phyloP scores from a whole-genome alignment of 2,329 filamentous ascomycete genomes.

The Penicillium sclerotiorum region DNA sequence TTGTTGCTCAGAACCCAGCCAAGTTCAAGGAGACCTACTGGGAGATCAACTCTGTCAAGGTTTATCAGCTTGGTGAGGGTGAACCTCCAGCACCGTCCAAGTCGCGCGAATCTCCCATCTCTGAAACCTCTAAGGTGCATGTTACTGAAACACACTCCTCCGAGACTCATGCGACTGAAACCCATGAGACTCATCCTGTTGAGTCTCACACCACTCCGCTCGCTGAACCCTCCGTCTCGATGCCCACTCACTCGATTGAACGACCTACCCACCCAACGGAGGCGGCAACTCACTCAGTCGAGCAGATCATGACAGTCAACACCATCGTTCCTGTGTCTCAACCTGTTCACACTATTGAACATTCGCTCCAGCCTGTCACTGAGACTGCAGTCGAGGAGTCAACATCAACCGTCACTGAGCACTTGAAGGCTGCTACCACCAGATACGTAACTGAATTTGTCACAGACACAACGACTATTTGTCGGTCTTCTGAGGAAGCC shows the following conservation, averaged over 20 bases:
- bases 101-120: slow-evolving; percentile 1
- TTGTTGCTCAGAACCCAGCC: slow-evolving; percentile 69
- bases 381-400: not conserved
- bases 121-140: not conserved
- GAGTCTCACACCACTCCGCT: not conserved
- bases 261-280: not conserved
- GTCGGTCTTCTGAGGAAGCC: slow-evolving; percentile 9
- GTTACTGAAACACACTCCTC: slow-evolving; percentile 2
- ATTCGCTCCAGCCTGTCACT: not conserved
- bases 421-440: not conserved
- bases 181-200: not conserved
- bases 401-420: not conserved
- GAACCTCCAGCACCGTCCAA: slow-evolving; percentile 1
- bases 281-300: not conserved
- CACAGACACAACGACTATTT: slow-evolving; percentile 22
- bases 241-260: not conserved
- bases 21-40: slow-evolving; percentile 77
- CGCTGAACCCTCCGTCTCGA: not conserved
- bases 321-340: not conserved
- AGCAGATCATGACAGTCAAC: not conserved
- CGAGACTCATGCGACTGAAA: not conserved
- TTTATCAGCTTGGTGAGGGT: slow-evolving; percentile 52
- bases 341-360: not conserved
- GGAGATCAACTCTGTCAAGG: slow-evolving; percentile 71
- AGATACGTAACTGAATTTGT: slow-evolving; percentile 12